Conservation (phyloP, 306 rosid genomes). For the Trichosanthes cucumerina region DNA sequence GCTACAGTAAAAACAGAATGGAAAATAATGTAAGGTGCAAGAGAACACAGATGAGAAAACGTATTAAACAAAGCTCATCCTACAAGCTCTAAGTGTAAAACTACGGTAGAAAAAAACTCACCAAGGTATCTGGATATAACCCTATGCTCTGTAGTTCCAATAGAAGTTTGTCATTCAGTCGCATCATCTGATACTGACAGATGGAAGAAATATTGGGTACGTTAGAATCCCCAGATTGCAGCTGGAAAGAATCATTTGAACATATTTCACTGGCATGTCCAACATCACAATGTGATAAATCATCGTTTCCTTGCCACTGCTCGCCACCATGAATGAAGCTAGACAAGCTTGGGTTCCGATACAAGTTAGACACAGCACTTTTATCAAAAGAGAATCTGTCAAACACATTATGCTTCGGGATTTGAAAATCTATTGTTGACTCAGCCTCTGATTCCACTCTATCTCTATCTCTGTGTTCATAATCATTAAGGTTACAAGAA, state of each 20-base stretch:
- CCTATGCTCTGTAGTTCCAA: constrained; percentile 87
- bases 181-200: constrained; percentile 65
- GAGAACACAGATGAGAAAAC: background rate
- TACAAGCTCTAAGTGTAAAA: background rate
- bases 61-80: constrained; percentile 1
- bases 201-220: constrained; percentile 39
- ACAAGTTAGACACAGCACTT: constrained; percentile 47
- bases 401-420: constrained; percentile 40
- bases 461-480: constrained; percentile 75
- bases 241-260: constrained; percentile 56
- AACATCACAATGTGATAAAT: constrained; percentile 47
- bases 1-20: constrained; percentile 42
- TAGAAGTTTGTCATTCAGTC: constrained; percentile 57
- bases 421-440: constrained; percentile 45
- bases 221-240: constrained; percentile 36
- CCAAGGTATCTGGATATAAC: constrained; percentile 68
- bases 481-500: constrained; percentile 69
- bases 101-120: constrained; percentile 23
- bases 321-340: constrained; percentile 49
- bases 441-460: constrained; percentile 79
- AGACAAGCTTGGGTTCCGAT: constrained; percentile 45
- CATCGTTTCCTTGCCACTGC: constrained; percentile 68
- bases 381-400: constrained; percentile 66
- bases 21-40: background rate
- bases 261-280: constrained; percentile 48